Evolutionary conservation across 495 filamentous ascomycete genomes (phyloP).

Genomic region (Hypoxylon intermedium): DNA sequence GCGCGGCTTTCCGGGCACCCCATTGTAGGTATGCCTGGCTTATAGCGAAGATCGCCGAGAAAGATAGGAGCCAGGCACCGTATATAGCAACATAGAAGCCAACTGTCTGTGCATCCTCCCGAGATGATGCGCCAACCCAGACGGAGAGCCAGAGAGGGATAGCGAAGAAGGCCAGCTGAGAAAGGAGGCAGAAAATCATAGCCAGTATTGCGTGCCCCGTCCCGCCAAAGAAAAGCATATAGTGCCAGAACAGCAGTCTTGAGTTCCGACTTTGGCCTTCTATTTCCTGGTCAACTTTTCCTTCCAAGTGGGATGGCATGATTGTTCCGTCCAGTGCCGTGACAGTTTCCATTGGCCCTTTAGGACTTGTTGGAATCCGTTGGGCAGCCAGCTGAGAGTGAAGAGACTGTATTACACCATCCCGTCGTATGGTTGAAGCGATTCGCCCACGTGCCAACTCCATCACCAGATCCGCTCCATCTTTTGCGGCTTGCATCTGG

Average conservation of each 20-base stretch:
- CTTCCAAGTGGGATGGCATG: background rate
- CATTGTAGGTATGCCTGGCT: slow-evolving; percentile 73
- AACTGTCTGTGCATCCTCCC: slow-evolving; percentile 43
- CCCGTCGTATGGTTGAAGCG: background rate
- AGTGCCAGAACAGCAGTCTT: slow-evolving; percentile 65
- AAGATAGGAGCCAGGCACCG: slow-evolving; percentile 66
- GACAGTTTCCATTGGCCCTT: background rate
- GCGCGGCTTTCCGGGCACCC: slow-evolving; percentile 62
- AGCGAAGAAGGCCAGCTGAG: background rate
- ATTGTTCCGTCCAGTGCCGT: background rate
- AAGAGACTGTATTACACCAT: background rate
- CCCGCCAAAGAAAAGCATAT: background rate
- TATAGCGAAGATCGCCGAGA: slow-evolving; percentile 72
- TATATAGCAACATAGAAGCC: slow-evolving; percentile 73
- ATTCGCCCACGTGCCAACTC: background rate
- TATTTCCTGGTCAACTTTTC: background rate
- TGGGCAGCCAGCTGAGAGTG: background rate
- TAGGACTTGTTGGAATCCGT: background rate
- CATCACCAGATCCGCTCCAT: background rate
- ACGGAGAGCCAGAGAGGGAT: background rate
- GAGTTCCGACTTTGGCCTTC: background rate
- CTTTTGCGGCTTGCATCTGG: background rate
- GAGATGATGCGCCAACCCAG: background rate
- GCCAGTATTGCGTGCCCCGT: background rate
- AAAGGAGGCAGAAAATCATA: background rate